phyloP scores from a whole-genome alignment of 805 yeast species.

The Isabelozyma pseudorhagii region DNA sequence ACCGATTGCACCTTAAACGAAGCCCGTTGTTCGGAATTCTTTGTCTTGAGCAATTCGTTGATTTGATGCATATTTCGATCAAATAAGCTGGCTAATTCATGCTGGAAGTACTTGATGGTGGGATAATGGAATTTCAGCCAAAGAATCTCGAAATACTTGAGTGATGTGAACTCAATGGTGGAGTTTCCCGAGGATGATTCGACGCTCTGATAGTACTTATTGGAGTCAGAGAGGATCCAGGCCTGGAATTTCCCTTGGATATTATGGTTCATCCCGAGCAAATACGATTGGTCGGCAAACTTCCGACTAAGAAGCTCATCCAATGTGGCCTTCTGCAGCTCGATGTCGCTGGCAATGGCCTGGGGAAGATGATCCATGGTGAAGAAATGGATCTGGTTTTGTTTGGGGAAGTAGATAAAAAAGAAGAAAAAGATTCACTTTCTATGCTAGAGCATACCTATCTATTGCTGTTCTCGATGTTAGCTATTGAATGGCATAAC shows the following conservation, averaged over 20 bases:
- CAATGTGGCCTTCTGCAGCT: constrained; percentile 15
- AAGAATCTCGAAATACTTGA: constrained; percentile 37
- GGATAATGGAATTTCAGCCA: constrained; percentile 69
- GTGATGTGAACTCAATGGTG: constrained; percentile 34
- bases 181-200: constrained; percentile 2
- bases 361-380: background rate
- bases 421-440: background rate
- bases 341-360: constrained; percentile 9
- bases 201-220: constrained; percentile 21
- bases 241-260: constrained; percentile 45
- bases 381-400: background rate
- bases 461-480: background rate
- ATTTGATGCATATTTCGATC: constrained; percentile 12
- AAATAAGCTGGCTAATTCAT: constrained; percentile 1
- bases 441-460: background rate
- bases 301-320: constrained; percentile 13
- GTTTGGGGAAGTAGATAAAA: no score
- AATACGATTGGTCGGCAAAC: constrained; percentile 38
- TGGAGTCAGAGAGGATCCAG: constrained; percentile 37
- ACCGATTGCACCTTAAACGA: constrained; percentile 37
- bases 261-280: constrained; percentile 48
- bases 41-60: constrained; percentile 9
- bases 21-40: constrained; percentile 8
- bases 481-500: background rate
- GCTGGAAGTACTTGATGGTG: constrained; percentile 54